Conservation (phyloP, 805 yeast genomes). For the Pichia nakasei region DNA sequence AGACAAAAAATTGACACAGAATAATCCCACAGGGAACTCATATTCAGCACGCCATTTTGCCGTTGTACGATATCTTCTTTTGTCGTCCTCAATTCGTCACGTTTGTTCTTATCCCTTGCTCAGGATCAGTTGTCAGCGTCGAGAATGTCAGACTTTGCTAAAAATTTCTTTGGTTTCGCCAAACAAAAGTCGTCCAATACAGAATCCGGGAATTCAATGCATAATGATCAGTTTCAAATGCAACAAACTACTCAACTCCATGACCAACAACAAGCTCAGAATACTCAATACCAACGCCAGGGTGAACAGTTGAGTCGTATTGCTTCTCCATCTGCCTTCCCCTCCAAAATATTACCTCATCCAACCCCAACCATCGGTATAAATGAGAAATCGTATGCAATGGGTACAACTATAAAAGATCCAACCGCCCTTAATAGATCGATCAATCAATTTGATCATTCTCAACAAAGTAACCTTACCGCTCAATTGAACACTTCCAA, state of each 20-base stretch:
- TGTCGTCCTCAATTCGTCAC: too few species aligned
- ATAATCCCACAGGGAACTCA: too few species aligned
- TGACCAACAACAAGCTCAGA: not conserved
- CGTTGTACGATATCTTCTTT: too few species aligned
- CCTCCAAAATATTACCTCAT: constrained; percentile 32
- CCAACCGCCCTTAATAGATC: constrained; percentile 26
- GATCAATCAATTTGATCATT: constrained; percentile 27
- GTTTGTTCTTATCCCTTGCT: too few species aligned
- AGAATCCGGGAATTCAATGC: not conserved
- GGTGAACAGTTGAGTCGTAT: constrained; percentile 7
- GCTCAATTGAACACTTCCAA: constrained; percentile 11
- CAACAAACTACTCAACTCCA: not conserved
- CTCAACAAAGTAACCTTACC: constrained; percentile 14
- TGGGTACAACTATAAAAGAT: constrained; percentile 54
- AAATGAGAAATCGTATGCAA: constrained; percentile 50
- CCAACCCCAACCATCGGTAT: constrained; percentile 65
- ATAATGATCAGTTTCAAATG: not conserved
- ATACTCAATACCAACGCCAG: constrained; percentile 2
- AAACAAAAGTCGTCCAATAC: constrained; percentile 8
- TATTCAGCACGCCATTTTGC: too few species aligned
- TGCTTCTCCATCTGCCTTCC: constrained; percentile 17
- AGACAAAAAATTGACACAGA: too few species aligned
- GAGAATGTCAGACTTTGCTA: constrained; percentile 20
- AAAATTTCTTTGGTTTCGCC: constrained; percentile 17
- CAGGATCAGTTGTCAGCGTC: too few species aligned